Percentiles rank a stretch among this genome's conserved stretches.
phyloP scores from a whole-genome alignment of 2,329 filamentous ascomycete species.

The Lecanosticta acicola region DNA sequence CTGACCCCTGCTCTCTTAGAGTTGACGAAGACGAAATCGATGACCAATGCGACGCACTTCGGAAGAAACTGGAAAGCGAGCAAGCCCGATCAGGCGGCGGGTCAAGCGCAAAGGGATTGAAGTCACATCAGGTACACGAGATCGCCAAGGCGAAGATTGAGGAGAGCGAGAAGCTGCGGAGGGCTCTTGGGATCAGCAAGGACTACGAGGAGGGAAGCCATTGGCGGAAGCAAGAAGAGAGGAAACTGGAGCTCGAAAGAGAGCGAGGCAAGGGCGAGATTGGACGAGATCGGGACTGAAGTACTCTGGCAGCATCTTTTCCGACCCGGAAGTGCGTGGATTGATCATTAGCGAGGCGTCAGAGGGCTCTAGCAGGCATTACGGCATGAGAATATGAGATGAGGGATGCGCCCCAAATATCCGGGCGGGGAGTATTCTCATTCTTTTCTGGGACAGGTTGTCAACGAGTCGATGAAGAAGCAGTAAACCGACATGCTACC shows the following conservation, averaged over 20 bases:
- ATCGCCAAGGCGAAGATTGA: constrained; percentile 92
- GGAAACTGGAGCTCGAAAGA: constrained; percentile 33
- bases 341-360: too few species aligned
- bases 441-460: too few species aligned
- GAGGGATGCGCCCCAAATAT: too few species aligned
- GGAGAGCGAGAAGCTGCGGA: constrained; percentile 83
- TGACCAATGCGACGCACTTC: constrained; percentile 59
- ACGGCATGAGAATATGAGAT: too few species aligned
- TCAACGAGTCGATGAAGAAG: too few species aligned
- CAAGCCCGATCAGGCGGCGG: constrained; percentile 43
- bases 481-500: too few species aligned
- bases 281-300: constrained; percentile 18
- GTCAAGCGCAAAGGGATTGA: constrained; percentile 56
- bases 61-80: constrained; percentile 57
- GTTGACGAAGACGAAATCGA: constrained; percentile 91
- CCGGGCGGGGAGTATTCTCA: too few species aligned
- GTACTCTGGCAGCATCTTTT: too few species aligned
- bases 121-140: constrained; percentile 92
- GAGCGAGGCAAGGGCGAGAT: constrained; percentile 19
- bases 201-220: constrained; percentile 82
- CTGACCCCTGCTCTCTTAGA: constrained; percentile 37
- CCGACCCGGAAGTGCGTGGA: too few species aligned
- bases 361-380: too few species aligned
- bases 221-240: constrained; percentile 78
- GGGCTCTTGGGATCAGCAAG: constrained; percentile 78